These are phyloP conservation scores for Pueraria montana DNA, from an alignment of 306 rosid species.

Conservation along the genomic window DNA sequence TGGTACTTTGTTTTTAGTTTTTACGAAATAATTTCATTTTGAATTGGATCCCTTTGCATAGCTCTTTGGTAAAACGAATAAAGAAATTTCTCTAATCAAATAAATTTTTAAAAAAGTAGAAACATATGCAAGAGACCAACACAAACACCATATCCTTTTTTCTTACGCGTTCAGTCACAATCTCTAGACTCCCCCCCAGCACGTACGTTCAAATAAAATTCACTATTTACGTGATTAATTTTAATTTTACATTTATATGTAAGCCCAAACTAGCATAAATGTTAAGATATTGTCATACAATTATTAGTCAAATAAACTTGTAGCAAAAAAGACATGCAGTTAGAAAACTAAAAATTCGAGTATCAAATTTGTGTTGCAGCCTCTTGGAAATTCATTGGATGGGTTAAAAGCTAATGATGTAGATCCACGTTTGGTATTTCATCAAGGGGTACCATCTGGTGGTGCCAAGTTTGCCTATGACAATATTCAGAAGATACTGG, in stretches of 20 bases:
- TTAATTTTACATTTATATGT: background rate
- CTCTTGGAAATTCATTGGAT: slow-evolving; percentile 56
- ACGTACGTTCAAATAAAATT: background rate
- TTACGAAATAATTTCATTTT: background rate
- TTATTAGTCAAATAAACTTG: background rate
- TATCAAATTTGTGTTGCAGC: slow-evolving; percentile 52
- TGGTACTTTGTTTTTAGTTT: too few species aligned
- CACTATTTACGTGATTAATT: background rate
- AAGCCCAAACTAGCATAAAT: background rate
- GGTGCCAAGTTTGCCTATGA: slow-evolving; percentile 72
- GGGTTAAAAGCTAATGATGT: slow-evolving; percentile 64
- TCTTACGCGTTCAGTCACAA: background rate
- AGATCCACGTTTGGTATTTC: slow-evolving; percentile 69
- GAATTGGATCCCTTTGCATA: background rate
- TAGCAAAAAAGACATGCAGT: background rate
- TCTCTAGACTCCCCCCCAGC: background rate
- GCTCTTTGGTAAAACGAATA: background rate
- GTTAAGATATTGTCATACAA: too few species aligned
- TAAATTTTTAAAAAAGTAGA: background rate
- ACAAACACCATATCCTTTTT: background rate
- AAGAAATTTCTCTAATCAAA: background rate
- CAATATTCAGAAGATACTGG: slow-evolving; percentile 71
- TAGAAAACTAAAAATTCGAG: slow-evolving; percentile 11
- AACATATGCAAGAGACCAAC: background rate
- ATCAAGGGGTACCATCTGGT: slow-evolving; percentile 76